Percentiles rank a stretch among this genome's conserved stretches.
phyloP scores from a whole-genome alignment of 495 filamentous ascomycete species.

The Tuber umbilicatum region DNA sequence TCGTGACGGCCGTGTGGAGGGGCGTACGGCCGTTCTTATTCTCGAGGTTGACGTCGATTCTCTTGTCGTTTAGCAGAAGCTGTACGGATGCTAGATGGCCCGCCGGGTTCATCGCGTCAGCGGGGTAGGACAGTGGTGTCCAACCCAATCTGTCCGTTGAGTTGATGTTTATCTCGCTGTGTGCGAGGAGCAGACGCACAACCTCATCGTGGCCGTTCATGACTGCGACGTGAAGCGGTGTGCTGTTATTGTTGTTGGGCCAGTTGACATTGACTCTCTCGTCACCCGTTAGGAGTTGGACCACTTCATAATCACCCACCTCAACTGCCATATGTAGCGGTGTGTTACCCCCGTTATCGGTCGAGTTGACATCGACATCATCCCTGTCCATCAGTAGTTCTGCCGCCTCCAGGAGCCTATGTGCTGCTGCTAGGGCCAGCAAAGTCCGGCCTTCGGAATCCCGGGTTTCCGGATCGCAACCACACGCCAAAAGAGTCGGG shows the following conservation, averaged over 20 bases:
- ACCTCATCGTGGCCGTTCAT: slow-evolving; percentile 16
- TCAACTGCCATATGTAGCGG: slow-evolving; percentile 35
- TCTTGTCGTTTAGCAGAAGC: slow-evolving; percentile 19
- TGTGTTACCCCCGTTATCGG: slow-evolving; percentile 32
- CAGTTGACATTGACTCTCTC: slow-evolving; percentile 21
- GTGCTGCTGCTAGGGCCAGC: slow-evolving; percentile 43
- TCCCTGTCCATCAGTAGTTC: slow-evolving; percentile 28
- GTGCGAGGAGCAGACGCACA: slow-evolving; percentile 9
- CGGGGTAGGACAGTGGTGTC: slow-evolving; percentile 32
- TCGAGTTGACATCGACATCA: slow-evolving; percentile 25
- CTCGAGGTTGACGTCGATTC: slow-evolving; percentile 20
- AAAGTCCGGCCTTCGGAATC: slow-evolving; percentile 35
- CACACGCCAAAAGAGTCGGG: slow-evolving; percentile 2
- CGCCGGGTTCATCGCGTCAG: slow-evolving; percentile 9
- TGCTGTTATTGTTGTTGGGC: slow-evolving; percentile 2
- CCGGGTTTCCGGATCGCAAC: slow-evolving; percentile 3
- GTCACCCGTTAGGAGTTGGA: slow-evolving; percentile 29
- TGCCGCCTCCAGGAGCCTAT: slow-evolving; percentile 41
- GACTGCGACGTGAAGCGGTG: slow-evolving; percentile 29
- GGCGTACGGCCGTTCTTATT: slow-evolving; percentile 28
- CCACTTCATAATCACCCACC: slow-evolving; percentile 28
- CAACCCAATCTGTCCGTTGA: slow-evolving; percentile 23
- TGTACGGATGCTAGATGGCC: slow-evolving; percentile 31
- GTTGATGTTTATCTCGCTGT: slow-evolving; percentile 17
- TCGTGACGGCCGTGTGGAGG: slow-evolving; percentile 21